phyloP scores from a whole-genome alignment of 371 early-diverging fungal genomes.

The Lichtheimia hyalospora region DNA sequence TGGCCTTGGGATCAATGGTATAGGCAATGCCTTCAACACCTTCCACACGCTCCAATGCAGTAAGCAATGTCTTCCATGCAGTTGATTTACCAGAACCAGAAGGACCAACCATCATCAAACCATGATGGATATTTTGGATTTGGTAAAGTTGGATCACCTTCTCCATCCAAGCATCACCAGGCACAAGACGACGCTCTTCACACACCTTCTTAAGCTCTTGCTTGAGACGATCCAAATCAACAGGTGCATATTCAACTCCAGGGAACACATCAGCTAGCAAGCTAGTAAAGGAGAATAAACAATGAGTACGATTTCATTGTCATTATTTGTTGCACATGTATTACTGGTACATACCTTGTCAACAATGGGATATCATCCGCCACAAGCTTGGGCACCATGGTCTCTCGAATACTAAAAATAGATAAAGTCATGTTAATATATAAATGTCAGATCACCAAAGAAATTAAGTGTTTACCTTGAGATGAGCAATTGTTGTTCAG shows the following conservation, averaged over 20 bases:
- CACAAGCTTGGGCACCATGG: constrained; percentile 96
- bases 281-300: constrained; percentile 33
- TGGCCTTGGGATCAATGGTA: constrained; percentile 98
- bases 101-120: constrained; percentile 99
- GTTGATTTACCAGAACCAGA: constrained; percentile 95
- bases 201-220: constrained; percentile 81
- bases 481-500: constrained; percentile 93
- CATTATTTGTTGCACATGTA: not conserved
- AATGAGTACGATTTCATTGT: not conserved
- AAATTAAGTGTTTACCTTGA: constrained; percentile 28
- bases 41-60: constrained; percentile 88
- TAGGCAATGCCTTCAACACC: constrained; percentile 88
- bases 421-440: constrained; percentile 17
- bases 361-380: constrained; percentile 91
- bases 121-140: constrained; percentile 97
- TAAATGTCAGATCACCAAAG: not conserved
- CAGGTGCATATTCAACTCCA: constrained; percentile 84
- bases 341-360: constrained; percentile 51
- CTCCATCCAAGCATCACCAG: constrained; percentile 88
- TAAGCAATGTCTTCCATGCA: constrained; percentile 90
- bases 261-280: constrained; percentile 96
- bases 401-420: constrained; percentile 84
- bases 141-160: constrained; percentile 97
- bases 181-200: constrained; percentile 71
- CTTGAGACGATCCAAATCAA: constrained; percentile 76